Evolutionary conservation across 495 filamentous ascomycete species (phyloP), one percentile per base, ranked within the genome.

Genomic region (Pyronema omphalodes): DNA sequence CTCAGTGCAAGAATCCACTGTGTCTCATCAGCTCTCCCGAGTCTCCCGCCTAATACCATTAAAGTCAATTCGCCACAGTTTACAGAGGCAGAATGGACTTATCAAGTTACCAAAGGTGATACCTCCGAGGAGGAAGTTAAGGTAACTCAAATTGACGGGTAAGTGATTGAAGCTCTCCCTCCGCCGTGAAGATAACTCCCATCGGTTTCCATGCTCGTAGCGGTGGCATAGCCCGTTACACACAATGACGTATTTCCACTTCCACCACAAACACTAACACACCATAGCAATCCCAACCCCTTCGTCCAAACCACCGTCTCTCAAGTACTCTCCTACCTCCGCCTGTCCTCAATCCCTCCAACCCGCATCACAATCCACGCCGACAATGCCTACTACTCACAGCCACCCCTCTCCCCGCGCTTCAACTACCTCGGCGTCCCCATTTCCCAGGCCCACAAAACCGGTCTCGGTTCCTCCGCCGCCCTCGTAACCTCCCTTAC

Each of bases 311-410:
- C 86, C 29, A 81, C 91, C 1, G 73, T 98, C 48, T 77, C 73
- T 68, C 94, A 93, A 69, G 84, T 80, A 52, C 76, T 96, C 58
- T 88, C 82, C 54, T 95, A 95, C 71, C 73, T 84, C 59, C 66
- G 72, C 52, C 73, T 77, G 55, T 58, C 44, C 44, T 17, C 19
- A 40, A 34, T 71, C 72, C 6, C 76, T 55, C 69, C 71, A 40
- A 79, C 93, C 55, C 73, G 74, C 17, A 76, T 96, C 61, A 91
- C 86, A 49, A 91, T 98, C 67, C 74, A 95, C 17, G 91, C 93
- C 29, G 87, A 94, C 69, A 85, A 83, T 60, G 86, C 93, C 71
- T 98, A 98, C 74, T 96, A 98, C 71, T 95, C 91, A 2, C 82
- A 86, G 39, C 71, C 80, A 23, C 60, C 70, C 37, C 60, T 69